These are phyloP conservation scores for Aspergillus sp. DNA, from an alignment of 2,329 filamentous ascomycete genomes.

Conservation along the genomic window DNA sequence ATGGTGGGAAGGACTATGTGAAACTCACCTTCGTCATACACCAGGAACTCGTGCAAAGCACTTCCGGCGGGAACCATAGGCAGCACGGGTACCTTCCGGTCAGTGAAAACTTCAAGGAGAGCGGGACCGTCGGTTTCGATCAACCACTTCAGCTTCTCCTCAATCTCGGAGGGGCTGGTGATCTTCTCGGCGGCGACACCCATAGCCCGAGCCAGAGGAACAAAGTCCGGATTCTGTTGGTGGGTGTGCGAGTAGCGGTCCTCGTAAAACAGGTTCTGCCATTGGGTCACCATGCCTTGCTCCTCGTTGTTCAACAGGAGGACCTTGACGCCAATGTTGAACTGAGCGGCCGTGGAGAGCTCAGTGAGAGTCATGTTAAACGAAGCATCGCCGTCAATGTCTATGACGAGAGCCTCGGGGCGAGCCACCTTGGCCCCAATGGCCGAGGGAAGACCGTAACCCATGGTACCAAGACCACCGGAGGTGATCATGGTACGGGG, in stretches of 20 bases:
- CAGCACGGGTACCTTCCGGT: slow-evolving; percentile 72
- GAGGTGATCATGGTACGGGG: slow-evolving; percentile 94
- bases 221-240: slow-evolving; percentile 91
- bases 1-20: background rate
- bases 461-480: slow-evolving; percentile 93
- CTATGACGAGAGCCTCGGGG: slow-evolving; percentile 76
- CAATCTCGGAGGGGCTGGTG: slow-evolving; percentile 66
- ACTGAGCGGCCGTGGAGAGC: slow-evolving; percentile 84
- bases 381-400: slow-evolving; percentile 97
- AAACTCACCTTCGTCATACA: slow-evolving; percentile 67
- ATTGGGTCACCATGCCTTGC: slow-evolving; percentile 97
- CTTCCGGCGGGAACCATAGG: slow-evolving; percentile 91
- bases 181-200: slow-evolving; percentile 66
- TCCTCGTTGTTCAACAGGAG: slow-evolving; percentile 95
- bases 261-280: slow-evolving; percentile 96
- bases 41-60: slow-evolving; percentile 84
- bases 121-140: slow-evolving; percentile 86
- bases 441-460: slow-evolving; percentile 84
- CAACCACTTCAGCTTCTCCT: slow-evolving; percentile 75
- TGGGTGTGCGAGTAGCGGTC: slow-evolving; percentile 88
- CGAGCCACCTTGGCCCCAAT: slow-evolving; percentile 88
- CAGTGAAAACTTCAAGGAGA: slow-evolving; percentile 82
- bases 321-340: slow-evolving; percentile 93
- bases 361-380: slow-evolving; percentile 99
- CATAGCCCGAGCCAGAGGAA: slow-evolving; percentile 89